A percentile compares a stretch with the other conserved stretches of the same genome.
phyloP scores from a whole-genome alignment of 805 yeast species.

The Ogataea allantospora region DNA sequence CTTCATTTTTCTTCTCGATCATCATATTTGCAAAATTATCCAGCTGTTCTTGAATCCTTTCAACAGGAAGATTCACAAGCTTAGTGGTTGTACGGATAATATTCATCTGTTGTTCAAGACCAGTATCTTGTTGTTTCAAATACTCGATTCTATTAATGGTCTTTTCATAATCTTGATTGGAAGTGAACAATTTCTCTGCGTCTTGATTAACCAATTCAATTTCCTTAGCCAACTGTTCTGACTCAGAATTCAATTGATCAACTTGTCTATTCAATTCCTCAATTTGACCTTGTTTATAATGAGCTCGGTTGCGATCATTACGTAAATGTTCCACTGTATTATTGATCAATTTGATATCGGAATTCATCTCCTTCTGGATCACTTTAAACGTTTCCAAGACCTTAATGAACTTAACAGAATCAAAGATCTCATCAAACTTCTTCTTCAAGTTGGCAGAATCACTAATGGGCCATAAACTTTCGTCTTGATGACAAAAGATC shows the following conservation, averaged over 20 bases:
- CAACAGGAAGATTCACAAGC: constrained; percentile 43
- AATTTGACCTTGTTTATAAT: constrained; percentile 49
- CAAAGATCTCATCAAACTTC: constrained; percentile 94
- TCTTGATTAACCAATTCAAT: constrained; percentile 55
- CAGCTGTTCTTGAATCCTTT: constrained; percentile 38
- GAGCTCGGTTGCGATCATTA: constrained; percentile 72
- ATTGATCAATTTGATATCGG: constrained; percentile 71
- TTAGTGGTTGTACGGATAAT: constrained; percentile 50
- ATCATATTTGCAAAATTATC: constrained; percentile 39
- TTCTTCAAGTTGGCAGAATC: constrained; percentile 89
- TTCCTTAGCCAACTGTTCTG: constrained; percentile 45
- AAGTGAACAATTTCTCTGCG: constrained; percentile 62
- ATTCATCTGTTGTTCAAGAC: constrained; percentile 49
- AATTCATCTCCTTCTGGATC: constrained; percentile 72
- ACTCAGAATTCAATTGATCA: constrained; percentile 45
- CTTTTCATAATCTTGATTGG: constrained; percentile 80
- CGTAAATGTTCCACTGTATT: constrained; percentile 77
- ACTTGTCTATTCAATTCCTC: constrained; percentile 43
- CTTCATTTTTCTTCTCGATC: constrained; percentile 24
- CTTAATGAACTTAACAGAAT: constrained; percentile 89
- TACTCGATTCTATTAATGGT: constrained; percentile 63
- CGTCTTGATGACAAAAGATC: constrained; percentile 97
- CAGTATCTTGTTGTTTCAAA: constrained; percentile 44
- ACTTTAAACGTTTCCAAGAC: constrained; percentile 77
- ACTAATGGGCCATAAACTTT: constrained; percentile 91